Evolutionary conservation across 129 eudicot genomes (phyloP).

Genomic region (Lactuca saligna): DNA sequence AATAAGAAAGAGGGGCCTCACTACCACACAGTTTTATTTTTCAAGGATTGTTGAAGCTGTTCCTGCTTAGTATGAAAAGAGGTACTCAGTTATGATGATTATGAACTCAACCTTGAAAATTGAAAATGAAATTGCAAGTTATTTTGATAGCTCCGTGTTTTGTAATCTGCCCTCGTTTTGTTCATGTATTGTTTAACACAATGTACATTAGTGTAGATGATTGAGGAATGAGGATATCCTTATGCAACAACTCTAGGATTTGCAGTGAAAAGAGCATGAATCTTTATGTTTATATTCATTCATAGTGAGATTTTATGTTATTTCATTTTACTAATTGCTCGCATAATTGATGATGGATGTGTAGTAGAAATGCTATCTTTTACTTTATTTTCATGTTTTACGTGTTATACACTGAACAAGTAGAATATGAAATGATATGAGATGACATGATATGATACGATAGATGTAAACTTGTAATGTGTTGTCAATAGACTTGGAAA

Average conservation of each 20-base stretch:
- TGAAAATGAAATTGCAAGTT: not conserved
- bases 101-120: constrained; percentile 15
- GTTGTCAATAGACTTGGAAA: too few species aligned
- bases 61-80: constrained; percentile 52
- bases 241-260: constrained; percentile 11
- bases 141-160: too few species aligned
- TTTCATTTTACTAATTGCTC: not conserved
- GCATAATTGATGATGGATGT: not conserved
- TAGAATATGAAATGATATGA: too few species aligned
- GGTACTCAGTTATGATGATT: constrained; percentile 33
- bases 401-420: too few species aligned
- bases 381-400: not conserved
- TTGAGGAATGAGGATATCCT: constrained; percentile 19
- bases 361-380: not conserved
- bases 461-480: too few species aligned
- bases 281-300: constrained; percentile 18
- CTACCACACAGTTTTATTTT: constrained; percentile 90
- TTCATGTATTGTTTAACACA: constrained; percentile 27
- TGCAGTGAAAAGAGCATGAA: constrained; percentile 23
- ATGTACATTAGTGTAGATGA: constrained; percentile 40
- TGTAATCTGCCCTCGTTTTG: constrained; percentile 24
- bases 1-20: constrained; percentile 81
- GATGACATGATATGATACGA: too few species aligned
- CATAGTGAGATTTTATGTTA: not conserved
- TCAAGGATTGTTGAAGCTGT: constrained; percentile 80